Percentiles rank a stretch among this genome's conserved stretches.
Evolutionary conservation across 2,329 filamentous ascomycete genomes (phyloP).

Genomic region (Pyrenophora seminiperda): DNA sequence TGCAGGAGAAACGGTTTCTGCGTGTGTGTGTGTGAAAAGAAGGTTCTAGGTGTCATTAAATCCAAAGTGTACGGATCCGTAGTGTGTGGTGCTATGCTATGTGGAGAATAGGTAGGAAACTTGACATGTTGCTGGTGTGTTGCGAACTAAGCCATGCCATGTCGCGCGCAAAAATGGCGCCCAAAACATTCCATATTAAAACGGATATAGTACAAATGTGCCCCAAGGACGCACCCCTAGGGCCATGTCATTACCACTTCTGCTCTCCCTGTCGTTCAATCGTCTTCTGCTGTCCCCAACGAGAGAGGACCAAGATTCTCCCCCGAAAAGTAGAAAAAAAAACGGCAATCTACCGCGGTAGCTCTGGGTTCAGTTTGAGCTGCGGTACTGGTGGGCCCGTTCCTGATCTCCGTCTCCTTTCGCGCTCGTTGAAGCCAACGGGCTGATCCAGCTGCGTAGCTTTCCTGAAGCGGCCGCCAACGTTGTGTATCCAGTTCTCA

Average conservation of each 20-base stretch:
- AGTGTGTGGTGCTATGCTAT: slow-evolving; percentile 3
- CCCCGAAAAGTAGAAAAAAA: neutral
- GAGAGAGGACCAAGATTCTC: neutral
- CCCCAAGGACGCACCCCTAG: slow-evolving; percentile 3
- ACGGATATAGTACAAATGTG: slow-evolving; percentile 13
- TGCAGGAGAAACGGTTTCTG: neutral
- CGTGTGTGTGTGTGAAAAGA: neutral
- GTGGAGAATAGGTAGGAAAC: neutral
- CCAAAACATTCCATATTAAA: slow-evolving; percentile 5
- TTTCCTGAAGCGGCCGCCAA: slow-evolving; percentile 65
- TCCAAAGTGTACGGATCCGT: neutral
- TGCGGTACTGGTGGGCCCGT: slow-evolving; percentile 60
- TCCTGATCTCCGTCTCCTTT: slow-evolving; percentile 65
- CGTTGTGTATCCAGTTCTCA: slow-evolving; percentile 69
- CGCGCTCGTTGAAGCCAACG: slow-evolving; percentile 59
- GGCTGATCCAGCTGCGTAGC: slow-evolving; percentile 48
- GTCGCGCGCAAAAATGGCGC: neutral
- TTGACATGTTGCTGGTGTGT: neutral
- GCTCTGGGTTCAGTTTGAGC: slow-evolving; percentile 28
- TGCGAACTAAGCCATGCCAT: neutral
- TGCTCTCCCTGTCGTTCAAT: slow-evolving; percentile 10
- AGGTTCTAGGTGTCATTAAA: neutral
- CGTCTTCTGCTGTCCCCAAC: slow-evolving; percentile 1
- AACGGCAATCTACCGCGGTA: slow-evolving; percentile 23
- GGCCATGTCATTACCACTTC: slow-evolving; percentile 12